phyloP scores from a whole-genome alignment of 2,329 filamentous ascomycete genomes.

The Truncatella angustata region DNA sequence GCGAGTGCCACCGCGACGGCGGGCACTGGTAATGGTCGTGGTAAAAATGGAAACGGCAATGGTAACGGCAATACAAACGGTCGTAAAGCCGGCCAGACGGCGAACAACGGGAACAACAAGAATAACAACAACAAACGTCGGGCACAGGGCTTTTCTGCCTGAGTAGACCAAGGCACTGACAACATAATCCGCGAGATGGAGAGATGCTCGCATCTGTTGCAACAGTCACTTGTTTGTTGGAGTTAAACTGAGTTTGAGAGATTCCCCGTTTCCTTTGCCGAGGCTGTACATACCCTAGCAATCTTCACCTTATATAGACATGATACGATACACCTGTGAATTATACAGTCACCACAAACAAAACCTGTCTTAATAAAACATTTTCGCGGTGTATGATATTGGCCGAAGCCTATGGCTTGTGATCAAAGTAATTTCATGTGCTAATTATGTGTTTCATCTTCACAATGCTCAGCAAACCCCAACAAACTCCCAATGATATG shows the following conservation, averaged over 20 bases:
- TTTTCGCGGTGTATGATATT: neutral
- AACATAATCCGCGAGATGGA: too few species aligned
- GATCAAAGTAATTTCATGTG: neutral
- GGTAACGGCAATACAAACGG: too few species aligned
- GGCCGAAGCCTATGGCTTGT: neutral
- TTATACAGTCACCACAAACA: neutral
- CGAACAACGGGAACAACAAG: slow-evolving; percentile 2
- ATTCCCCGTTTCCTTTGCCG: too few species aligned
- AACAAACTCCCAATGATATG: neutral
- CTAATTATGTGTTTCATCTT: neutral
- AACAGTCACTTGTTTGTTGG: neutral
- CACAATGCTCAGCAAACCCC: neutral
- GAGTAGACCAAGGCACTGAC: neutral
- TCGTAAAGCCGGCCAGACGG: too few species aligned
- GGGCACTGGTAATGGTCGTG: neutral
- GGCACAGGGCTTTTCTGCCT: neutral
- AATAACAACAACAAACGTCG: slow-evolving; percentile 3
- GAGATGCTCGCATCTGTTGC: neutral
- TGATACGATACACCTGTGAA: too few species aligned
- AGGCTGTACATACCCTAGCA: neutral
- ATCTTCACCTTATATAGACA: too few species aligned
- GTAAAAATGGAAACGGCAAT: slow-evolving; percentile 4
- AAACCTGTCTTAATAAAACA: too few species aligned
- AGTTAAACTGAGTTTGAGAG: too few species aligned
- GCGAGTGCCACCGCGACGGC: neutral